phyloP scores from a whole-genome alignment of 768 basidiomycete genomes.

The Cystobasidium onofrii region DNA sequence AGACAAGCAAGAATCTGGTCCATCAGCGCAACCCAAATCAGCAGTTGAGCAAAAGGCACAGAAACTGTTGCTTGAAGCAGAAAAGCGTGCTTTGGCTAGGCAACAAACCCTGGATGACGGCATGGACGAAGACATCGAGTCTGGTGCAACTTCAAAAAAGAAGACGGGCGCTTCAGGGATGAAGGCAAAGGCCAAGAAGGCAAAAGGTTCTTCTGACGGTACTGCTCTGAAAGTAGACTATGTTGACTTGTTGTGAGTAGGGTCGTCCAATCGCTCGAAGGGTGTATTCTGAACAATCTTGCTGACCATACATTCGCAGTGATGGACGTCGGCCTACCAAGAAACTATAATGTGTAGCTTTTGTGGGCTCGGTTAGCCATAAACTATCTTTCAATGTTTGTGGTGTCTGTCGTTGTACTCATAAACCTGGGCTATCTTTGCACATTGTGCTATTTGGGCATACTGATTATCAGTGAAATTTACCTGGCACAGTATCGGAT shows the following conservation, averaged over 20 bases:
- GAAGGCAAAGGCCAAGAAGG: constrained; percentile 18
- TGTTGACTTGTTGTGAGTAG: constrained; percentile 19
- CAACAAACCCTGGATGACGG: constrained; percentile 12
- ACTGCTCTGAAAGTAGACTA: not conserved
- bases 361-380: too few relatives aligned
- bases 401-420: constrained; percentile 3
- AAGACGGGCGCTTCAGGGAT: constrained; percentile 17
- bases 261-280: not conserved
- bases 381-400: too few relatives aligned
- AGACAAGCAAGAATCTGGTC: not conserved
- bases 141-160: not conserved
- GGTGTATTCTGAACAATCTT: not conserved
- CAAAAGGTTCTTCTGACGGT: not conserved
- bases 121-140: constrained; percentile 5
- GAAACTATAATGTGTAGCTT: not conserved
- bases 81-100: constrained; percentile 5
- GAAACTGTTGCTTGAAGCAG: constrained; percentile 24
- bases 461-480: too few relatives aligned
- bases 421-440: not conserved
- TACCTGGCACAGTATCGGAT: too few relatives aligned
- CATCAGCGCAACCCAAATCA: not conserved
- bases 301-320: not conserved
- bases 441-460: too few relatives aligned
- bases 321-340: constrained; percentile 9
- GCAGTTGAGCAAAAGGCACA: constrained; percentile 6